These are phyloP conservation scores for Graphiopsis chlorocephala DNA, from an alignment of 2,329 filamentous ascomycete genomes.

Conservation along the genomic window DNA sequence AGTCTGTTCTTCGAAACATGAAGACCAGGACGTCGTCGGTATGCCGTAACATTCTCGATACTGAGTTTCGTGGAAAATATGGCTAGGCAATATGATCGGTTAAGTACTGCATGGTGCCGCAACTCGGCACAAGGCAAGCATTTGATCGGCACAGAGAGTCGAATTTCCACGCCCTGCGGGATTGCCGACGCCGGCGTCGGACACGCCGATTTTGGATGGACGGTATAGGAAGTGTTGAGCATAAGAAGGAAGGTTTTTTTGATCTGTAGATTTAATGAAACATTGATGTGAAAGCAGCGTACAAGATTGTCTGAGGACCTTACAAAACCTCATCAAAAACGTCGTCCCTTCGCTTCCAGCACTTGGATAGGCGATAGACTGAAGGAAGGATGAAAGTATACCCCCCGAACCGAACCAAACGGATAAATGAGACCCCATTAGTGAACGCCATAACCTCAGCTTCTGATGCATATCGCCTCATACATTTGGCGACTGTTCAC, in stretches of 20 bases:
- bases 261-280: not conserved
- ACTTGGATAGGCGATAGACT: constrained; percentile 21
- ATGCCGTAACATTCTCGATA: not conserved
- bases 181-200: not conserved
- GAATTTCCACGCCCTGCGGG: not conserved
- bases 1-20: not conserved
- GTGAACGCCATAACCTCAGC: constrained; percentile 1
- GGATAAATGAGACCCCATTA: not conserved
- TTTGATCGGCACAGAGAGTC: constrained; percentile 5
- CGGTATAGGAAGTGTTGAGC: not conserved
- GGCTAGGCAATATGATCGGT: not conserved
- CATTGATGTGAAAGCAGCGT: not conserved
- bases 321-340: not conserved
- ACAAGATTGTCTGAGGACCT: not conserved
- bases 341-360: constrained; percentile 21
- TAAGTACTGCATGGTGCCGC: not conserved
- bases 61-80: not conserved
- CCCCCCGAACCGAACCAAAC: not conserved
- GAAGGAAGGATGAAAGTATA: not conserved
- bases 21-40: not conserved
- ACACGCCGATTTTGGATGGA: not conserved
- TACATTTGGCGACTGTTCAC: not conserved
- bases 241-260: not conserved
- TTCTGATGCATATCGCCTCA: constrained; percentile 23
- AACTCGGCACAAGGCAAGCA: constrained; percentile 1